Conservation (phyloP, 371 early-diverging fungal genomes). For the Mucor irregularis region DNA sequence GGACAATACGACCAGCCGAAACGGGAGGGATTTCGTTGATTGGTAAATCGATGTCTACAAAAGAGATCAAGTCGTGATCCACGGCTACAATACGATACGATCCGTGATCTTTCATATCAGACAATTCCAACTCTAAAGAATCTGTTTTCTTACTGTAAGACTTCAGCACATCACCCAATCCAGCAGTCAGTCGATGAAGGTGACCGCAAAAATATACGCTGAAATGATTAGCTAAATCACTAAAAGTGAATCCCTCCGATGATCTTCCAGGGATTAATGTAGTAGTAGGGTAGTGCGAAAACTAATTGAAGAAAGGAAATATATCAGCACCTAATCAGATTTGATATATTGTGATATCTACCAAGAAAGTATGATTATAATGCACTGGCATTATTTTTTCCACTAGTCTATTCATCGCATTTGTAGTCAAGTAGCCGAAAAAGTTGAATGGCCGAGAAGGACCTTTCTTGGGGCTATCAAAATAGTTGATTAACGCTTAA, state of each 20-base stretch:
- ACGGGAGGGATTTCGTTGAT: conserved; percentile 52
- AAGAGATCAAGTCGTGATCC: conserved; percentile 85
- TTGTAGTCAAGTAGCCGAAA: conserved; percentile 79
- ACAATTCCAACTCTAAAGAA: conserved; percentile 83
- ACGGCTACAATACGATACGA: conserved; percentile 82
- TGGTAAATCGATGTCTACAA: conserved; percentile 72
- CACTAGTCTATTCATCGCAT: conserved; percentile 72
- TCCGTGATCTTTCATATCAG: conserved; percentile 87
- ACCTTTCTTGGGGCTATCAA: conserved; percentile 69
- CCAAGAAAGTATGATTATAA: conserved; percentile 69
- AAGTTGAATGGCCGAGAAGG: conserved; percentile 89
- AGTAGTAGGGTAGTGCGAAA: conserved; percentile 85
- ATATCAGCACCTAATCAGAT: not conserved
- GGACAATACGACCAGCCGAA: conserved; percentile 1
- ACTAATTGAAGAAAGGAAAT: conserved; percentile 29
- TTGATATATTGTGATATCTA: not conserved
- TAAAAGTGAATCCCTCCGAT: conserved; percentile 58
- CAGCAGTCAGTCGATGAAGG: conserved; percentile 74
- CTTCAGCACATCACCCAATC: conserved; percentile 67
- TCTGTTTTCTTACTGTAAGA: conserved; percentile 57
- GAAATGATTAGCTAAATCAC: conserved; percentile 58
- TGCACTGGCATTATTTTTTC: conserved; percentile 31
- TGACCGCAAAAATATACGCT: conserved; percentile 88
- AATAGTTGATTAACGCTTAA: not conserved
- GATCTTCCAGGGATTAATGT: conserved; percentile 74